Evolutionary conservation across 139 green algal genomes (phyloP), one percentile per base, ranked within the genome.

Genomic region (Chlamydomonas schloesseri): DNA sequence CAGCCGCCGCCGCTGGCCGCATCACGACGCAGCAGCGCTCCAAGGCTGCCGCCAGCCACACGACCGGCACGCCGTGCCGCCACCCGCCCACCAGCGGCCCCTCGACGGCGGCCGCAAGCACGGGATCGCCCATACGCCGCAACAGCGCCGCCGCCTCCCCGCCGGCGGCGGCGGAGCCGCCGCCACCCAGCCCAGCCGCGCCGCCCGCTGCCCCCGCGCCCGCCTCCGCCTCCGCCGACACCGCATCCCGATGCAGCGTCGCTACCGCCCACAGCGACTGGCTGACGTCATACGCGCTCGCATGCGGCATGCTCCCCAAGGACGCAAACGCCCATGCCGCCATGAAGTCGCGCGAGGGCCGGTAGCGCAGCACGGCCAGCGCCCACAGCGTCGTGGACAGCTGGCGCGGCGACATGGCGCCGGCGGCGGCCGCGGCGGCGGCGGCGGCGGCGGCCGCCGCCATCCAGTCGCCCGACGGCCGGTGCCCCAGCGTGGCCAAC

Each of bases 351-450:
- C 34, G 57, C 14, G 26, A 67, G 17, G 87, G 87, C 28, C 21
- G 74, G 58, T 86, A 73, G 57, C 60, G 58, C 60, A 88, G 75
- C n/a, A 42, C 58, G 18, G 87, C 87, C 8, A 88, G 70, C 24
- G 85, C 82, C 65, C 68, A 88, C 42, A 91, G 82, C 55, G 72
- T 60, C 17, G 79, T 70, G 31, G 79, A 53, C 65, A 85, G 65
- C 67, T 85, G 67, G 47, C 79, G 67, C 29, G 79, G 46, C 28
- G 62, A 58, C 67, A 85, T n/a, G 68, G 14, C 15, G 33, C 68
- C 31, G 34, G 20, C 15, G 9, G 47, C n/a, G 18, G 79, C 67
- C 3, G 79, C 79, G 1, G 28, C 47, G 29, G 31, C 67, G 29
- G n/a, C 79, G 68, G 67, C 65, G 31, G n/a, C 67, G 31, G 13